phyloP scores from a whole-genome alignment of 805 yeast species.

The Candida orba region DNA sequence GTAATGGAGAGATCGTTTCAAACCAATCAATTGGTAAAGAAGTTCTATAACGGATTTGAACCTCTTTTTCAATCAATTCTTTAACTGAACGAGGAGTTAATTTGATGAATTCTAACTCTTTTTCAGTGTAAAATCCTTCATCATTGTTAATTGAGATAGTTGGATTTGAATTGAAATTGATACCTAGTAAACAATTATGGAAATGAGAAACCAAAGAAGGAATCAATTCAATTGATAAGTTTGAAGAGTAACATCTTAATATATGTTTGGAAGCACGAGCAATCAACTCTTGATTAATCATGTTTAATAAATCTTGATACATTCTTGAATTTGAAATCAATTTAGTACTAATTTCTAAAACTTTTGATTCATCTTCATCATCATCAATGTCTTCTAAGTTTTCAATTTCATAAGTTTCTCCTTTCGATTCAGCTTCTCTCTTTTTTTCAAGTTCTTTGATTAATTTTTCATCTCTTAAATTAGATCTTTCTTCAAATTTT shows the following conservation, averaged over 20 bases:
- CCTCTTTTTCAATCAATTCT: slow-evolving; percentile 43
- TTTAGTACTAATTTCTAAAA: slow-evolving; percentile 4
- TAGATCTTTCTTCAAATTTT: slow-evolving; percentile 13
- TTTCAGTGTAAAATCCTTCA: slow-evolving; percentile 33
- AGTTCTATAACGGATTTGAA: slow-evolving; percentile 56
- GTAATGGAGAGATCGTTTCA: slow-evolving; percentile 30
- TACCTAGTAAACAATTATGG: slow-evolving; percentile 64
- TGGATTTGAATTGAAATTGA: slow-evolving; percentile 34
- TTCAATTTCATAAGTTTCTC: slow-evolving; percentile 12
- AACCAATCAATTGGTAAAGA: slow-evolving; percentile 45
- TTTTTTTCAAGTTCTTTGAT: slow-evolving; percentile 14
- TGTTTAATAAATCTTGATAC: slow-evolving; percentile 11
- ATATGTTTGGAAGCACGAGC: slow-evolving; percentile 76
- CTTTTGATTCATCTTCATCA: slow-evolving; percentile 16
- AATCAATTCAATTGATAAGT: slow-evolving; percentile 46
- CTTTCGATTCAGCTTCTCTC: slow-evolving; percentile 21
- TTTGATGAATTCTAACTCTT: slow-evolving; percentile 34
- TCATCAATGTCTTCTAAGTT: slow-evolving; percentile 12
- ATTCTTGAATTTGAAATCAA: slow-evolving; percentile 8
- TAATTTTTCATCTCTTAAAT: slow-evolving; percentile 11
- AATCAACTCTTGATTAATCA: slow-evolving; percentile 50
- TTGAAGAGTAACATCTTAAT: slow-evolving; percentile 40
- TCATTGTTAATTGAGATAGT: slow-evolving; percentile 33
- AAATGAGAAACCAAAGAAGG: slow-evolving; percentile 61
- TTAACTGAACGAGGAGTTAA: slow-evolving; percentile 42